These are phyloP conservation scores for Croton setiger DNA, from an alignment of 441 rosid species.

Conservation along the genomic window DNA sequence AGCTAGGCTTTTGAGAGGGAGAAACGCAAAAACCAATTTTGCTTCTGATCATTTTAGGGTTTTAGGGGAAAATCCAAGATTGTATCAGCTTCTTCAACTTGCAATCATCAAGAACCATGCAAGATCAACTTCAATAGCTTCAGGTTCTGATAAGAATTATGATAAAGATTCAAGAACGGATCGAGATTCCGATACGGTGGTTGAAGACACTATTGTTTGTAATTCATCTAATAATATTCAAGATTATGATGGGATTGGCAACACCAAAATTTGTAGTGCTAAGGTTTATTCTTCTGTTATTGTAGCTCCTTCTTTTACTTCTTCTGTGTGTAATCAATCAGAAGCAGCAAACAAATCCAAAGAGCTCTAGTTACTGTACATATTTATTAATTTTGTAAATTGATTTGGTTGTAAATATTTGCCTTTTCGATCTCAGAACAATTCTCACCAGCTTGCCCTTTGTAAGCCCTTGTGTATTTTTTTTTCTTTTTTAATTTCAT, in stretches of 20 bases:
- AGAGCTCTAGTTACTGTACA: neutral
- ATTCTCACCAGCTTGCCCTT: neutral
- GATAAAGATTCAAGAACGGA: constrained; percentile 2
- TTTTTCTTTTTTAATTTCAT: too few species aligned
- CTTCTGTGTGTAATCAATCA: neutral
- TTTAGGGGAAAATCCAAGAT: constrained; percentile 27
- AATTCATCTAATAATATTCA: constrained; percentile 20
- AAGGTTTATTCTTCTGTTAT: constrained; percentile 58
- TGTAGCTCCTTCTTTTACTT: constrained; percentile 46
- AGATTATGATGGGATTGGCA: neutral
- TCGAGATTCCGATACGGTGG: constrained; percentile 23
- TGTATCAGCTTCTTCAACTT: constrained; percentile 32
- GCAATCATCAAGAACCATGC: constrained; percentile 36
- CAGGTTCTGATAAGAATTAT: neutral
- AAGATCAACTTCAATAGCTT: constrained; percentile 13
- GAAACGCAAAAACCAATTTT: constrained; percentile 49
- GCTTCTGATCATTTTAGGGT: constrained; percentile 9
- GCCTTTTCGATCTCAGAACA: neutral
- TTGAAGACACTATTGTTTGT: constrained; percentile 44
- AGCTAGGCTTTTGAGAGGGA: constrained; percentile 43
- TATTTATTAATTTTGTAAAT: neutral
- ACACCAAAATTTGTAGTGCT: constrained; percentile 25
- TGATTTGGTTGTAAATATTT: neutral
- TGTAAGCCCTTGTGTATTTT: neutral
- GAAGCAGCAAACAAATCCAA: neutral